These are phyloP conservation scores for Samsoniella hepiali DNA, from an alignment of 2,329 filamentous ascomycete genomes.

Conservation along the genomic window DNA sequence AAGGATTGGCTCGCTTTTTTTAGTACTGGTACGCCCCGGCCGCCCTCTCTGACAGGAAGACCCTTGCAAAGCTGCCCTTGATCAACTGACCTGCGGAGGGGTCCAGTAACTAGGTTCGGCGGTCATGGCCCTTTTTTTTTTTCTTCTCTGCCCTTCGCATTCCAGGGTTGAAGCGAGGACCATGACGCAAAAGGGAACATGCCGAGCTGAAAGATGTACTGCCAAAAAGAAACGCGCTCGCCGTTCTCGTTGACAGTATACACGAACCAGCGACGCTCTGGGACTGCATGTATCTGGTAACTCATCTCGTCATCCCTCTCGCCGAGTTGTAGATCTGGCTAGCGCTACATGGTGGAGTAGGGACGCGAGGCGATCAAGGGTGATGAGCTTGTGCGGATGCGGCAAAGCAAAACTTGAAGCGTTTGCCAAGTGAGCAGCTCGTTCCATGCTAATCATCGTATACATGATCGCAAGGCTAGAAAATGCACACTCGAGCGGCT, in stretches of 20 bases:
- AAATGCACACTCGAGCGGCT: no score
- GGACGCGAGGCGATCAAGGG: background rate
- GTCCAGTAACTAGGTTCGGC: background rate
- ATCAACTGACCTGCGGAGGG: slow-evolving; percentile 10
- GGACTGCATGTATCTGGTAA: background rate
- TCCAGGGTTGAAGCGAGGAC: background rate
- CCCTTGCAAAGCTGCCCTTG: background rate
- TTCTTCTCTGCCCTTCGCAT: background rate
- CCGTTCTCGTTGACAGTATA: background rate
- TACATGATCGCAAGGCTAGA: no score
- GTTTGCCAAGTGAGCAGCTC: no score
- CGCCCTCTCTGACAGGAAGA: background rate
- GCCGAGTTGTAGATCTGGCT: background rate
- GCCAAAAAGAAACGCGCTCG: background rate
- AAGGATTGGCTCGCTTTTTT: background rate
- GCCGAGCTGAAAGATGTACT: background rate
- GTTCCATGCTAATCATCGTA: no score
- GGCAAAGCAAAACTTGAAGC: no score
- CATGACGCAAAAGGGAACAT: background rate
- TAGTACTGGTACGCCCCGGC: background rate
- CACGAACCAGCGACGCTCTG: background rate
- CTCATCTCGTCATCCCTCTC: slow-evolving; percentile 1
- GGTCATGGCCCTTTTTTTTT: background rate
- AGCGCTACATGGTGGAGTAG: background rate
- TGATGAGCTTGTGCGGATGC: background rate